These are phyloP conservation scores for Naganishia onofrii DNA, from an alignment of 768 basidiomycete genomes.

Conservation along the genomic window DNA sequence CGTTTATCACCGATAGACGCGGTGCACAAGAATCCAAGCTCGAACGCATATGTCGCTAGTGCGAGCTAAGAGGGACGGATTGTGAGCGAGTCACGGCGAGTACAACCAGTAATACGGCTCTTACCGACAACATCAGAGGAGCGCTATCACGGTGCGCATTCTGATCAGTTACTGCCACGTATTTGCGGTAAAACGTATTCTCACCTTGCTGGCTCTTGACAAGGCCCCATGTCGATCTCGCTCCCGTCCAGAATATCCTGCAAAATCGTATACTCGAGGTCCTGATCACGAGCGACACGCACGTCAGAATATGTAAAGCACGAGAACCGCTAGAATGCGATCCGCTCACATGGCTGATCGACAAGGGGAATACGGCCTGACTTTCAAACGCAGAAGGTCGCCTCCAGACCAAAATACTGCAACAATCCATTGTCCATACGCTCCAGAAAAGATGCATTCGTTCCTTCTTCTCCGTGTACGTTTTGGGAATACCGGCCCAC, in stretches of 20 bases:
- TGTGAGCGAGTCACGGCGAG: neutral
- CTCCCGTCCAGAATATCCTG: slow-evolving; percentile 7
- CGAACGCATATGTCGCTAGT: slow-evolving; percentile 9
- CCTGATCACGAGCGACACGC: neutral
- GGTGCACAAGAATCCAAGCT: slow-evolving; percentile 2
- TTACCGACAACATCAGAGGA: slow-evolving; percentile 10
- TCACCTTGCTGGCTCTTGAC: slow-evolving; percentile 19
- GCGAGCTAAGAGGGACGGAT: neutral
- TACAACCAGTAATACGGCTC: neutral
- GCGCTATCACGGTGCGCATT: neutral
- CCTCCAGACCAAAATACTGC: slow-evolving; percentile 13
- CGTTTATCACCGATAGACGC: neutral
- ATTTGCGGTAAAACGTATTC: neutral
- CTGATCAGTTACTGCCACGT: neutral
- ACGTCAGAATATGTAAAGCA: neutral
- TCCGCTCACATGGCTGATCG: neutral
- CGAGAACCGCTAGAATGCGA: neutral
- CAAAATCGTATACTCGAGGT: slow-evolving; percentile 7
- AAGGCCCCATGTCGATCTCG: neutral
- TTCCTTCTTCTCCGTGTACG: neutral
- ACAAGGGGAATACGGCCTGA: slow-evolving; percentile 1
- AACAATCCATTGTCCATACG: slow-evolving; percentile 23
- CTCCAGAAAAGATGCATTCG: slow-evolving; percentile 24
- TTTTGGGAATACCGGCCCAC: neutral
- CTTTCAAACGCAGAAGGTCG: slow-evolving; percentile 14